Percentiles rank a stretch among this genome's conserved stretches.
Conservation (phyloP, 306 rosid genomes). For the Geum urbanum region DNA sequence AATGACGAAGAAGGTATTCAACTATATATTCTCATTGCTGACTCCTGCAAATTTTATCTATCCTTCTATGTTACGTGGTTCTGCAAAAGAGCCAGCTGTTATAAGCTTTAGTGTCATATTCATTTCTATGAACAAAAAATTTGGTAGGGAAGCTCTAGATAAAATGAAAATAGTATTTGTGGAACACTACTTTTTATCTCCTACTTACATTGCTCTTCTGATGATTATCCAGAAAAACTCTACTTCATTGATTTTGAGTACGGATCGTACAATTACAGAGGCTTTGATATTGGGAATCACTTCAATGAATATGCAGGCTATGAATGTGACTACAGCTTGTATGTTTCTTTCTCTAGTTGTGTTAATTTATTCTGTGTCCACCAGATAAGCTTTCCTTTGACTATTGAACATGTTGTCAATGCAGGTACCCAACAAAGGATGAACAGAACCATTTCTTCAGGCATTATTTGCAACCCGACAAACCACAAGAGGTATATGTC, state of each 20-base stretch:
- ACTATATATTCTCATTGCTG: constrained; percentile 7
- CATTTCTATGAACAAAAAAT: neutral
- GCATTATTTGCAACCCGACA: constrained; percentile 74
- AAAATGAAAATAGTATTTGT: constrained; percentile 8
- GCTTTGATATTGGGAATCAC: constrained; percentile 93
- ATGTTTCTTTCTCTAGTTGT: constrained; percentile 27
- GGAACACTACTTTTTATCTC: constrained; percentile 13
- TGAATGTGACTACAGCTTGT: constrained; percentile 79
- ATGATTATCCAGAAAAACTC: constrained; percentile 59
- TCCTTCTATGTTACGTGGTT: neutral
- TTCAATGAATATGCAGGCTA: constrained; percentile 91
- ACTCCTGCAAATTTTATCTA: neutral
- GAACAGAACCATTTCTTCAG: constrained; percentile 81
- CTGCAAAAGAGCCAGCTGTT: no score
- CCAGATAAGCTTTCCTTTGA: constrained; percentile 12
- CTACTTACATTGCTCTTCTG: constrained; percentile 23
- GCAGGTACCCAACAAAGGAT: constrained; percentile 73
- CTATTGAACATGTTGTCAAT: constrained; percentile 17
- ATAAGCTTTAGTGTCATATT: neutral
- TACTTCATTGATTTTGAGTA: constrained; percentile 94
- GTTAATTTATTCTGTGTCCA: neutral
- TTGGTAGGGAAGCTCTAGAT: neutral
- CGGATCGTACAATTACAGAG: constrained; percentile 91
- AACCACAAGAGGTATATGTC: constrained; percentile 59
- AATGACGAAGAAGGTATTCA: constrained; percentile 78